Evolutionary conservation across 768 basidiomycete genomes (phyloP), one percentile per base, ranked within the genome.

Genomic region (Steccherinum ochraceum): DNA sequence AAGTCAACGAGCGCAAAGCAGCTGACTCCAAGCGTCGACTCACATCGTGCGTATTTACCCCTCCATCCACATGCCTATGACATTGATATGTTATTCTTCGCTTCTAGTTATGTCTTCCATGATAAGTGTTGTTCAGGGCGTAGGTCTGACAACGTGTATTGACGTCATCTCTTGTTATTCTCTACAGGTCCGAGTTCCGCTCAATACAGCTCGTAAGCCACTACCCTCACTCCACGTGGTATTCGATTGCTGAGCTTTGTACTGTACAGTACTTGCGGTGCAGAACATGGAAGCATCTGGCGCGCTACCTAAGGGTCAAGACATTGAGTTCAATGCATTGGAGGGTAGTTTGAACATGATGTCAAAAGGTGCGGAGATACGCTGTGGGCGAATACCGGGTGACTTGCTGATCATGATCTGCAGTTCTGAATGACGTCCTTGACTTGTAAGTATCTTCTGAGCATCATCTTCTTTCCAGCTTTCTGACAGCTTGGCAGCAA

Each of bases 251-350:
- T 19, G 16, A 12, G n/a, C 21, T n/a, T n/a, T n/a, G 41, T 43
- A 43, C 19, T 11, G 45, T 52, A 47, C 47, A 73, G 70, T 93
- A 12, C 72, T 95, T 45, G 91, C 93, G 1, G 86, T 94, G 16
- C 93, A 96, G 69, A 95, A 97, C 61, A 84, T 95, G 78, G 84
- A 88, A 54, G 90, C 89, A 1, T 81, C 81, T 1, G 81, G 85
- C 5, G 77, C 79, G 1, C 78, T 95, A 42, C 75, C 78, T 2
- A 82, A 79, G 56, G 80, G 84, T 30, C 86, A 93, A 60, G 83
- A 87, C 54, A 82, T 94, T 51, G 93, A 96, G 71, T 93, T 93
- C 61, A 83, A 82, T 59, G 93, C 89, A 4, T 74, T 93, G 16
- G 81, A 83, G 58, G 87, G 87, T 1, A 87, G 84, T 59, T 67